phyloP scores from a whole-genome alignment of 441 rosid genomes.

The Erodium chrysanthum region DNA sequence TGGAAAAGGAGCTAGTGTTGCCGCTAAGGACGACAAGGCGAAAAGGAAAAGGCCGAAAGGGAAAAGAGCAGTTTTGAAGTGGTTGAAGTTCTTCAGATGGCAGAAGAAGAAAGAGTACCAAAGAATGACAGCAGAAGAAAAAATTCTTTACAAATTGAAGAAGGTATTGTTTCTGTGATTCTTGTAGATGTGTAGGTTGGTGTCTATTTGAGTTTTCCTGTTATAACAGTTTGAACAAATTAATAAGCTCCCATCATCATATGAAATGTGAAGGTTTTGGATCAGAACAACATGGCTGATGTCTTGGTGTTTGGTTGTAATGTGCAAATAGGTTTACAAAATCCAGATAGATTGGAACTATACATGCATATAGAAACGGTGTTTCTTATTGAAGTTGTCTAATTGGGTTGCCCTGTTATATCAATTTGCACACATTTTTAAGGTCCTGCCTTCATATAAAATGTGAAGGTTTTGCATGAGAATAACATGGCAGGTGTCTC shows the following conservation, averaged over 20 bases:
- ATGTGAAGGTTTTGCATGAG: too few species aligned
- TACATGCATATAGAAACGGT: neutral
- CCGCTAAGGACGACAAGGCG: slow-evolving; percentile 26
- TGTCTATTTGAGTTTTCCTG: neutral
- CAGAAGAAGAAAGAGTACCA: slow-evolving; percentile 84
- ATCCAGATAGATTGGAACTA: neutral
- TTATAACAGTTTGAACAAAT: neutral
- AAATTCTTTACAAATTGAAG: slow-evolving; percentile 55
- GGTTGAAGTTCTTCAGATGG: slow-evolving; percentile 83
- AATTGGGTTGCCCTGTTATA: neutral
- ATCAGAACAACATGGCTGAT: neutral
- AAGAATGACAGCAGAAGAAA: slow-evolving; percentile 85
- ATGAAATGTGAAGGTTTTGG: neutral
- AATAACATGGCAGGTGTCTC: neutral
- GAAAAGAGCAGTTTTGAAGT: slow-evolving; percentile 77
- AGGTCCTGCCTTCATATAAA: neutral
- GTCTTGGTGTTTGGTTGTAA: neutral
- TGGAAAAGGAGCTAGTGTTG: slow-evolving; percentile 20
- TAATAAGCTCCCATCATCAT: neutral
- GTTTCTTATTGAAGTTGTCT: neutral
- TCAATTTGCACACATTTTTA: neutral
- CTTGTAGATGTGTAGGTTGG: neutral
- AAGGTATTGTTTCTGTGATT: slow-evolving; percentile 33
- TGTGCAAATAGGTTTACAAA: neutral
- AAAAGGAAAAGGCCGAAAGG: slow-evolving; percentile 74